phyloP scores from a whole-genome alignment of 148 eudicot genomes.

The Heliamphora exappendiculata region DNA sequence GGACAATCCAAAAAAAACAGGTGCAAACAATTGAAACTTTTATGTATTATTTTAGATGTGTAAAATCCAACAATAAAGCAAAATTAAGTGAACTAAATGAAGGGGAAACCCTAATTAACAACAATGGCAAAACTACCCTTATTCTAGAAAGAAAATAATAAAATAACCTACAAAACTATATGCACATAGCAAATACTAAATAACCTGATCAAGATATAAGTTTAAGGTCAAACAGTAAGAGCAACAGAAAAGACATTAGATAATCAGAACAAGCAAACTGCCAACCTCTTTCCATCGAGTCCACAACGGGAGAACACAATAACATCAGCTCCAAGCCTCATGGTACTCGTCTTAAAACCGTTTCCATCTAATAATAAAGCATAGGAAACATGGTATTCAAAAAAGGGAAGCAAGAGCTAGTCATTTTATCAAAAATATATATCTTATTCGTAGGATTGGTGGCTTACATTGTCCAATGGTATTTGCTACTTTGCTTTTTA shows the following conservation, averaged over 20 bases:
- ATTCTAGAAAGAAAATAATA: no score
- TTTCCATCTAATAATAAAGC: conserved; percentile 59
- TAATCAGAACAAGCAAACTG: not conserved
- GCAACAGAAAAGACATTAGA: not conserved
- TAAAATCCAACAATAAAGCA: no score
- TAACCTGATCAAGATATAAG: not conserved
- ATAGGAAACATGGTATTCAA: not conserved
- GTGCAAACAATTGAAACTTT: no score
- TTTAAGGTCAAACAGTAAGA: not conserved
- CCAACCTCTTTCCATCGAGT: conserved; percentile 54
- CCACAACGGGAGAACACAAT: conserved; percentile 90
- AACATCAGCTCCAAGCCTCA: conserved; percentile 99
- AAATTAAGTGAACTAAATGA: no score
- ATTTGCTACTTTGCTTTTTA: conserved; percentile 74
- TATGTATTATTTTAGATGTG: no score
- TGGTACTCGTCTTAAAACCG: conserved; percentile 96
- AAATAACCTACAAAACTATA: no score
- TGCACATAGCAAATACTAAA: not conserved
- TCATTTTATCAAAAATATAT: not conserved
- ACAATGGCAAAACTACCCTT: no score
- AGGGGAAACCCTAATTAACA: no score
- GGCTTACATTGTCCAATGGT: conserved; percentile 90
- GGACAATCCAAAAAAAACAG: no score
- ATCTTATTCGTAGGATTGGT: not conserved
- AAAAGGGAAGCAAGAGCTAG: not conserved